These are phyloP conservation scores for Pterocarpus santalinus DNA, from an alignment of 306 rosid species.

Conservation along the genomic window DNA sequence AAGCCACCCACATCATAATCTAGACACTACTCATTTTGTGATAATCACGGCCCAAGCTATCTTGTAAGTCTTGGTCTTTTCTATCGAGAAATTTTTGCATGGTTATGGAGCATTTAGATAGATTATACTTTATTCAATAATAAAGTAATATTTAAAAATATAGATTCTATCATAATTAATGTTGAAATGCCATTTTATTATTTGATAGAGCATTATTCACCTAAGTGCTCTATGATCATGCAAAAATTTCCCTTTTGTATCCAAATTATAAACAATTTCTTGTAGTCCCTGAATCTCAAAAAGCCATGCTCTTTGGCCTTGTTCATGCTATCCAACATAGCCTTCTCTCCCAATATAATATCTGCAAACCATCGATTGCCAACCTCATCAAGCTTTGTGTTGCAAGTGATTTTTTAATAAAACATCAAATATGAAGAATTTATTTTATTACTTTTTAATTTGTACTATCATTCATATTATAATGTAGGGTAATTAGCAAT, in stretches of 20 bases:
- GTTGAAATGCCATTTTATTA: no score
- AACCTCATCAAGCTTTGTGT: constrained; percentile 59
- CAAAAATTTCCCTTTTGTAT: constrained; percentile 3
- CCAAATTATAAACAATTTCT: constrained; percentile 56
- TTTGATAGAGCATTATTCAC: no score
- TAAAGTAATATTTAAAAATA: no score
- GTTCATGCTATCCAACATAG: constrained; percentile 58
- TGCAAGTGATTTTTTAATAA: constrained; percentile 45
- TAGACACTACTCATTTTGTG: no score
- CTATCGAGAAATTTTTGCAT: neutral
- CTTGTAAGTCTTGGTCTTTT: constrained; percentile 58
- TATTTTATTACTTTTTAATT: no score
- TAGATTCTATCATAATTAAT: no score
- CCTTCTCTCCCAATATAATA: constrained; percentile 14
- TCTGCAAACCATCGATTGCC: constrained; percentile 69
- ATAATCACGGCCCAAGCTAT: constrained; percentile 57
- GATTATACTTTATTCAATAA: no score
- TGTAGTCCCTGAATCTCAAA: constrained; percentile 72
- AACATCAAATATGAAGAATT: no score
- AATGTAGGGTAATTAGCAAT: no score
- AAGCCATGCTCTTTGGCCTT: constrained; percentile 77
- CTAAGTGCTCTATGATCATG: no score
- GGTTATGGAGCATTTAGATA: no score
- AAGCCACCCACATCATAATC: neutral
- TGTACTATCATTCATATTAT: no score